Evolutionary conservation across 768 basidiomycete species (phyloP).

Genomic region (Mycena latifolia): DNA sequence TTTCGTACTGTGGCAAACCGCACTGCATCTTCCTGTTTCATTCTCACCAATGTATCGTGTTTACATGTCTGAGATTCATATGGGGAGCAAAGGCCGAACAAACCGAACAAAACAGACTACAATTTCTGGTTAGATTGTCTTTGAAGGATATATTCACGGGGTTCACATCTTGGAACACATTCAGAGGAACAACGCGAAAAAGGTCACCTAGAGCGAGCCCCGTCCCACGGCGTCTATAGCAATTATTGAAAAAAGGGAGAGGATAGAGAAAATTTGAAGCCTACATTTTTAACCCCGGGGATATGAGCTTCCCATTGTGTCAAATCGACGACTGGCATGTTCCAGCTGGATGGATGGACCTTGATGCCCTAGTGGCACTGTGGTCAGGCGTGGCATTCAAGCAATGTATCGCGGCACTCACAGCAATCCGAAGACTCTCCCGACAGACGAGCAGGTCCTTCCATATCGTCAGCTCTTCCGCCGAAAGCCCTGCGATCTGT

Average conservation of each 20-base stretch:
- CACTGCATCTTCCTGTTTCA: conserved; percentile 7
- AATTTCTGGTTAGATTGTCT: conserved; percentile 3
- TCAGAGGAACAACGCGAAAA: neutral
- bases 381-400: neutral
- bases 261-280: neutral
- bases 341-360: conserved; percentile 21
- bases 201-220: conserved; percentile 1
- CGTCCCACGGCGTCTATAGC: conserved; percentile 19
- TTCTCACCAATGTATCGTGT: neutral
- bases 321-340: conserved; percentile 23
- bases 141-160: no score
- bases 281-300: neutral
- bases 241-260: neutral
- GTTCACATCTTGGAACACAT: conserved; percentile 1
- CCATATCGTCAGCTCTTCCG: conserved; percentile 27
- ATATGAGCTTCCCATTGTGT: conserved; percentile 23
- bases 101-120: conserved; percentile 9
- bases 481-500: conserved; percentile 11
- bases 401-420: neutral
- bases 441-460: conserved; percentile 22
- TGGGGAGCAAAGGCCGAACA: conserved; percentile 18
- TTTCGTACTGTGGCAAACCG: conserved; percentile 14
- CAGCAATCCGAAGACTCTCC: neutral
- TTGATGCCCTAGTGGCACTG: conserved; percentile 9
- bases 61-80: conserved; percentile 11